These are phyloP conservation scores for Deakozyma indianensis DNA, from an alignment of 805 yeast species.

Conservation along the genomic window DNA sequence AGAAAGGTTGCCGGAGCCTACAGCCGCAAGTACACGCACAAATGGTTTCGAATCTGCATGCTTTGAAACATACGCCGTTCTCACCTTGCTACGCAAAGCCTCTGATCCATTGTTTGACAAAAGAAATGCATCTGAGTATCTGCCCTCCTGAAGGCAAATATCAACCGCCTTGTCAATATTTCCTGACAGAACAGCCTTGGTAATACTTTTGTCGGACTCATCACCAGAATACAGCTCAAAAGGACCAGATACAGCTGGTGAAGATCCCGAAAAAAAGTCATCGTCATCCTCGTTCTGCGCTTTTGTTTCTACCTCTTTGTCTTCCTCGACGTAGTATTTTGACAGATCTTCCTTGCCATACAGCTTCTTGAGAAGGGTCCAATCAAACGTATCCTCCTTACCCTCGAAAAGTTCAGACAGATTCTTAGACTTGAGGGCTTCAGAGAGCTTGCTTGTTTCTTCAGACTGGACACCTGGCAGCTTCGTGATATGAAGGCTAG, in stretches of 20 bases:
- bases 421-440: slow-evolving; percentile 34
- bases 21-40: slow-evolving; percentile 61
- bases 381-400: slow-evolving; percentile 6
- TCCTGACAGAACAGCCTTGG: slow-evolving; percentile 42
- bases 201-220: slow-evolving; percentile 31
- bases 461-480: slow-evolving; percentile 7
- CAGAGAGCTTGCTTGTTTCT: slow-evolving; percentile 26
- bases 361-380: not conserved
- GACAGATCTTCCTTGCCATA: not conserved
- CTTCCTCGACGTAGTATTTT: not conserved
- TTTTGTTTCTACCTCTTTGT: not conserved
- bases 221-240: slow-evolving; percentile 24
- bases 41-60: slow-evolving; percentile 38
- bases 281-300: slow-evolving; percentile 1
- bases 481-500: not conserved
- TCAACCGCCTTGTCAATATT: slow-evolving; percentile 55
- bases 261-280: not conserved
- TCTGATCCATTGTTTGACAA: slow-evolving; percentile 53
- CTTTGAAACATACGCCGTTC: slow-evolving; percentile 53
- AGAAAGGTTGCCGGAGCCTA: slow-evolving; percentile 34
- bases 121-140: slow-evolving; percentile 65
- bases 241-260: slow-evolving; percentile 25
- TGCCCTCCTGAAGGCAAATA: slow-evolving; percentile 45
- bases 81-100: slow-evolving; percentile 48
- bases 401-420: slow-evolving; percentile 18